phyloP scores from a whole-genome alignment of 139 green algal genomes.

The Mychonastes homosphaera region DNA sequence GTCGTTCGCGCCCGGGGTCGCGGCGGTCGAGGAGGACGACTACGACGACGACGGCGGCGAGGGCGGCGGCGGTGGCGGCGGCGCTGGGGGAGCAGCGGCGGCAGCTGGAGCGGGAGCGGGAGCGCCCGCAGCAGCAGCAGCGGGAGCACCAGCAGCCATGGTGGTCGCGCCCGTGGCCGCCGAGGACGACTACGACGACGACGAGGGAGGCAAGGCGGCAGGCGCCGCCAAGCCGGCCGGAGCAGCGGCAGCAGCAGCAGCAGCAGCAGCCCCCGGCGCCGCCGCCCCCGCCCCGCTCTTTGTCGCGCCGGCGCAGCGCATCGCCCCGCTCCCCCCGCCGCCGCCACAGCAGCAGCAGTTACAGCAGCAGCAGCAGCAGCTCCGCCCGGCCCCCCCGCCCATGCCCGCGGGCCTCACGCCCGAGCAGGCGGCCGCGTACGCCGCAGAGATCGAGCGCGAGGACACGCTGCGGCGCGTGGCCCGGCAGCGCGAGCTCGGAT shows the following conservation, averaged over 20 bases:
- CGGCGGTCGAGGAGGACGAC: constrained; percentile 17
- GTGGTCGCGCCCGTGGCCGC: constrained; percentile 9
- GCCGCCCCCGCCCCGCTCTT: neutral
- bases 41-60: constrained; percentile 8
- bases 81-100: constrained; percentile 3
- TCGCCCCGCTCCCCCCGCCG: neutral
- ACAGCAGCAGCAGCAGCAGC: constrained; percentile 9
- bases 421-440: neutral
- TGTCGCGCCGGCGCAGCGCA: too few species aligned
- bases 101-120: constrained; percentile 2
- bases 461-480: too few species aligned
- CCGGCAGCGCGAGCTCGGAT: neutral
- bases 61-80: neutral
- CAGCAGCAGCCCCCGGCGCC: neutral
- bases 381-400: neutral
- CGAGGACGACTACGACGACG: constrained; percentile 21
- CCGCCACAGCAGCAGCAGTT: neutral
- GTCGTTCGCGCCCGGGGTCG: too few species aligned
- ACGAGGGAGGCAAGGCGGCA: constrained; percentile 1
- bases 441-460: too few species aligned
- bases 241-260: constrained; percentile 9
- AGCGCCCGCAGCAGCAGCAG: neutral
- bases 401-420: neutral
- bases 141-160: too few species aligned
- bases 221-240: neutral